Evolutionary conservation across 2,329 filamentous ascomycete species (phyloP).

Genomic region (Beauveria sp.): DNA sequence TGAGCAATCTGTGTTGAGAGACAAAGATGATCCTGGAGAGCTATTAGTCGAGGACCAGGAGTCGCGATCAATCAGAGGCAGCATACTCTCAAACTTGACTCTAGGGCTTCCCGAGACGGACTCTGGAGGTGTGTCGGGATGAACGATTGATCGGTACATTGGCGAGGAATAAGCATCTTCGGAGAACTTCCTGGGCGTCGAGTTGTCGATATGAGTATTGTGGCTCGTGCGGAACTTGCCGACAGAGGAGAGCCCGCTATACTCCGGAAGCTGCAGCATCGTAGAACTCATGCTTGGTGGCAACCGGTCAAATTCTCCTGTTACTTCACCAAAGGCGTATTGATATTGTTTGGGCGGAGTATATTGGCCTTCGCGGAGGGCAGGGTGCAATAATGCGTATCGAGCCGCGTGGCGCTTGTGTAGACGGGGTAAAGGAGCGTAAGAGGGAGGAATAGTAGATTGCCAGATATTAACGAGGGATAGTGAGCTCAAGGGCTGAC

Average conservation of each 20-base stretch:
- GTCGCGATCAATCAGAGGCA: background rate
- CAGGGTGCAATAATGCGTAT: background rate
- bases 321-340: slow-evolving; percentile 1
- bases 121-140: slow-evolving; percentile 24
- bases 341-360: background rate
- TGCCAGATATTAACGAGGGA: slow-evolving; percentile 10
- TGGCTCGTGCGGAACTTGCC: slow-evolving; percentile 18
- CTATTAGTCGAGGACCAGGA: background rate
- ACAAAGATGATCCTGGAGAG: slow-evolving; percentile 17
- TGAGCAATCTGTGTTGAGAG: slow-evolving; percentile 18
- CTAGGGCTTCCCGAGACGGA: slow-evolving; percentile 28
- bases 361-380: background rate
- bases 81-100: slow-evolving; percentile 26
- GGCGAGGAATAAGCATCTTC: slow-evolving; percentile 18
- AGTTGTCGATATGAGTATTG: slow-evolving; percentile 16
- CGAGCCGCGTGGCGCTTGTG: background rate
- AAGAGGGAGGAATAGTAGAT: slow-evolving; percentile 6
- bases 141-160: slow-evolving; percentile 14
- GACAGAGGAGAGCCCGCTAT: slow-evolving; percentile 11
- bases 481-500: slow-evolving; percentile 2
- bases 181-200: slow-evolving; percentile 15
- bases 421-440: slow-evolving; percentile 10
- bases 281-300: slow-evolving; percentile 7
- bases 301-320: background rate
- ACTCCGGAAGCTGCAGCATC: slow-evolving; percentile 13